Conservation (phyloP, 2,329 filamentous ascomycete genomes). For the Aspergillus novofumigatus region DNA sequence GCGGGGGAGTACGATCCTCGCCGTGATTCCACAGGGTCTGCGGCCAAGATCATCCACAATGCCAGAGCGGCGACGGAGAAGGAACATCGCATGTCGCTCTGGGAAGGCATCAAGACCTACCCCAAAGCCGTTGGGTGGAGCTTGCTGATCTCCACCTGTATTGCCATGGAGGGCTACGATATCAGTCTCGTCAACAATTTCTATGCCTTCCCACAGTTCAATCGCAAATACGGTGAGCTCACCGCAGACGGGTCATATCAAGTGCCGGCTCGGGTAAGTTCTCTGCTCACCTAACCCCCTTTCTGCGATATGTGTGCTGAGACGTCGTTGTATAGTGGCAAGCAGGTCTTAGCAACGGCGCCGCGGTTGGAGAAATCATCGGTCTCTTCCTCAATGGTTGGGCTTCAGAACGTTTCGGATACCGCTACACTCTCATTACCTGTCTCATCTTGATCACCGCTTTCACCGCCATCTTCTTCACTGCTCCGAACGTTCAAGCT, state of each 20-base stretch:
- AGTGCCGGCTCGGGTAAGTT: conserved; percentile 37
- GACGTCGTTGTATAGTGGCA: conserved; percentile 35
- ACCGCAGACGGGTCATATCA: conserved; percentile 34
- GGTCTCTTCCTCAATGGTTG: conserved; percentile 50
- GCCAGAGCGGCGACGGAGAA: conserved; percentile 43
- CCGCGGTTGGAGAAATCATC: conserved; percentile 45
- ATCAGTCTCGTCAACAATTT: conserved; percentile 78
- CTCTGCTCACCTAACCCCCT: not conserved
- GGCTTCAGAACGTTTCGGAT: conserved; percentile 50
- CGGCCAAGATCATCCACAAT: conserved; percentile 35
- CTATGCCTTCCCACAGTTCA: conserved; percentile 49
- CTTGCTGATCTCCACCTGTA: conserved; percentile 81
- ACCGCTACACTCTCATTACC: conserved; percentile 48
- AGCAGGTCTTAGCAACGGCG: conserved; percentile 43
- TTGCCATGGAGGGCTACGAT: conserved; percentile 89
- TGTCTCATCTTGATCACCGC: conserved; percentile 45
- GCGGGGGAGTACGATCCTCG: conserved; percentile 12
- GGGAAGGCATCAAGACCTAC: conserved; percentile 75
- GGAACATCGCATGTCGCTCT: conserved; percentile 63
- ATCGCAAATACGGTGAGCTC: conserved; percentile 37
- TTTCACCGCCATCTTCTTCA: conserved; percentile 51
- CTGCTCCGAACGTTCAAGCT: conserved; percentile 44
- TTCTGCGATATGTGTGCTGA: conserved; percentile 10
- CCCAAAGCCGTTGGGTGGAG: conserved; percentile 84
- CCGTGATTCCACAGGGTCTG: conserved; percentile 20